Base-by-base conservation (phyloP, 495 filamentous ascomycete species). In the Parachaetomium inaequale region DNA sequence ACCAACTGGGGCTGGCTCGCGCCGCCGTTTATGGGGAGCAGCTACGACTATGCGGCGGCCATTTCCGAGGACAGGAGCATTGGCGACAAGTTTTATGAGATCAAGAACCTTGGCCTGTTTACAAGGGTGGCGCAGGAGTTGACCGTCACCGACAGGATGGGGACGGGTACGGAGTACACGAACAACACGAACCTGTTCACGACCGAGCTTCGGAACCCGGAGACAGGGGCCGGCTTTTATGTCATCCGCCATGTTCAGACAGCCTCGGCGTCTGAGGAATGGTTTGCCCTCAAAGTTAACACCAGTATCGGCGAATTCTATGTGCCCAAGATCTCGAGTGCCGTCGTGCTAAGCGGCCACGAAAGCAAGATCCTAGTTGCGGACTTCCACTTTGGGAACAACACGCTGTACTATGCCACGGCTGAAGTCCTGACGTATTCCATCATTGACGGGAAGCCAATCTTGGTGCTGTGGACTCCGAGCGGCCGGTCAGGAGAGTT, bases 1-100 rank as follows among this genome's bases (percentile, higher is more conserved):
- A 90, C 88, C 1, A 94, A 93, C 71, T 93, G 90, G 90, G 90
- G 90, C 12, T 92, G 92, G 65, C 71, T 93, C 25, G 89, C 89
- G 2, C 86, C 83, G 6, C 50, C 29, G 2, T 23, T 34, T 10
- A 4, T 53, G 4, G 50, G 50, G 17, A 53, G 29, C 31, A 53
- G 50, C 31, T 91, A 92, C 64, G 86, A 92, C 64, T 92, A 91
- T 64, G 87, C 81, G 31, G 82, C 87, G 57, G 77, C 79, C 2
- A 88, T 93, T 36, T 76, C 79, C 2, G 90, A 94, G 70, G 83
- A 86, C 40, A 49, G 76, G 10, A 81, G 80, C 12, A 75, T 75
- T 15, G 79, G 90, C 26, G 87, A 91, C 65, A 93, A 94, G 72
- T 93, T 92, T 4, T 26, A 17, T 50, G n/a, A 34, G 23, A 23